These are phyloP conservation scores for Penicillium canariense DNA, from an alignment of 495 filamentous ascomycete genomes.

Conservation along the genomic window DNA sequence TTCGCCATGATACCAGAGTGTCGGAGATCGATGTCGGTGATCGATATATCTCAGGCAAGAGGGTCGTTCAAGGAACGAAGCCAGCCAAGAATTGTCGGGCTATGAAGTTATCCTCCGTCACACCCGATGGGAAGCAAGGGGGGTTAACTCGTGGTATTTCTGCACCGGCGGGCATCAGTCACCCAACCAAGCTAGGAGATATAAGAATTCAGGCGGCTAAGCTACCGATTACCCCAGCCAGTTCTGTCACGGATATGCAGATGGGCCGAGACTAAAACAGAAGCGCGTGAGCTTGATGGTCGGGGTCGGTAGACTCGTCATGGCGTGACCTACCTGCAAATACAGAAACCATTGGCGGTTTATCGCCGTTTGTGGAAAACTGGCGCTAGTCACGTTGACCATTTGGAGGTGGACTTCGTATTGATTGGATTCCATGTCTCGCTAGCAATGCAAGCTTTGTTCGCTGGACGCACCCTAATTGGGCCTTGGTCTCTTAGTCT, in stretches of 20 bases:
- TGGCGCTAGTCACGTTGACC: slow-evolving; percentile 16
- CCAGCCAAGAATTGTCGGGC: neutral
- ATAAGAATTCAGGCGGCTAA: neutral
- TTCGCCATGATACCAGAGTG: neutral
- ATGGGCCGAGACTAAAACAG: slow-evolving; percentile 11
- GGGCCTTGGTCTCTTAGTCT: neutral
- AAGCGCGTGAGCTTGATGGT: slow-evolving; percentile 4
- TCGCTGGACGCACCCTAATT: neutral
- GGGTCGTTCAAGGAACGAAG: neutral
- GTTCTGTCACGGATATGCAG: slow-evolving; percentile 22
- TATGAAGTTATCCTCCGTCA: neutral
- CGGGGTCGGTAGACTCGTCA: neutral
- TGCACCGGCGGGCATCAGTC: neutral
- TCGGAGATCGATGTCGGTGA: neutral
- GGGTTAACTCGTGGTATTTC: slow-evolving; percentile 15
- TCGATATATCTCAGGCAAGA: neutral
- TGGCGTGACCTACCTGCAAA: slow-evolving; percentile 1
- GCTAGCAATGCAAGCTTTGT: neutral
- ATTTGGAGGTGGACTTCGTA: neutral
- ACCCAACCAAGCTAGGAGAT: neutral
- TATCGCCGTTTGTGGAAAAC: neutral
- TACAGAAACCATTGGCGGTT: slow-evolving; percentile 11
- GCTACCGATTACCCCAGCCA: neutral
- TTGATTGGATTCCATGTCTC: neutral
- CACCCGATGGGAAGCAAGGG: neutral